Percentiles rank a stretch among this genome's conserved stretches.
Evolutionary conservation across 306 rosid genomes (phyloP).

Genomic region (Castanopsis chinensis): DNA sequence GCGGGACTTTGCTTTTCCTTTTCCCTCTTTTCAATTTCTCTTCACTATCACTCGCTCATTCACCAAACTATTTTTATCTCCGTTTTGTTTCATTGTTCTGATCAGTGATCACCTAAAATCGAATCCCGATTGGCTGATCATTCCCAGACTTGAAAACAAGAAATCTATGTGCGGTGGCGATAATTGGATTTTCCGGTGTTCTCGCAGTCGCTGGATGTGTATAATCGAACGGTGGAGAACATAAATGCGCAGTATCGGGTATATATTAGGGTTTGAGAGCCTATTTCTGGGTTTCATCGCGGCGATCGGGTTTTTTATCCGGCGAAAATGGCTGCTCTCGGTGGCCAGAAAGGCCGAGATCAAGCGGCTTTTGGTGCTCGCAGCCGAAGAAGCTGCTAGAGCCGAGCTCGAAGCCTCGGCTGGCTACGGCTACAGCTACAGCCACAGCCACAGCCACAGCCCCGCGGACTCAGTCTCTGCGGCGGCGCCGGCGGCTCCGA

Average conservation of each 20-base stretch:
- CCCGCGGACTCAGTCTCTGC: neutral
- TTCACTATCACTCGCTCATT: slow-evolving; percentile 16
- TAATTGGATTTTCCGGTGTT: slow-evolving; percentile 33
- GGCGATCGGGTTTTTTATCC: slow-evolving; percentile 45
- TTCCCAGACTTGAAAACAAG: neutral
- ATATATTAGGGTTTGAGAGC: slow-evolving; percentile 72
- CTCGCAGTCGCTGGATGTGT: slow-evolving; percentile 50
- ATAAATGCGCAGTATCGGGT: slow-evolving; percentile 78
- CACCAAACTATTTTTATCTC: neutral
- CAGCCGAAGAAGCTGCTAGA: slow-evolving; percentile 70
- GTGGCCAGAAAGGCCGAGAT: slow-evolving; percentile 72
- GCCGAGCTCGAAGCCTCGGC: slow-evolving; percentile 70
- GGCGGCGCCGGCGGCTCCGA: neutral
- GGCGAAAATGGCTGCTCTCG: slow-evolving; percentile 65
- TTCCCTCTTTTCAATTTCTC: neutral
- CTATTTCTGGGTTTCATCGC: slow-evolving; percentile 58
- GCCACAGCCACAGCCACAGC: neutral
- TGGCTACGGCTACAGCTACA: slow-evolving; percentile 12
- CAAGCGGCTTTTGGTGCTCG: slow-evolving; percentile 67
- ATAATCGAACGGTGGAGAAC: slow-evolving; percentile 29
- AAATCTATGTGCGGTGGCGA: slow-evolving; percentile 52
- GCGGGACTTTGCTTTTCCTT: neutral
- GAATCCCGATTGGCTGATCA: slow-evolving; percentile 5
- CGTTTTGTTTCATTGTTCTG: no score
- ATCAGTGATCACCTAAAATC: neutral